Conservation (phyloP, 139 green algal species). For the Monoraphidium neglectum region DNA sequence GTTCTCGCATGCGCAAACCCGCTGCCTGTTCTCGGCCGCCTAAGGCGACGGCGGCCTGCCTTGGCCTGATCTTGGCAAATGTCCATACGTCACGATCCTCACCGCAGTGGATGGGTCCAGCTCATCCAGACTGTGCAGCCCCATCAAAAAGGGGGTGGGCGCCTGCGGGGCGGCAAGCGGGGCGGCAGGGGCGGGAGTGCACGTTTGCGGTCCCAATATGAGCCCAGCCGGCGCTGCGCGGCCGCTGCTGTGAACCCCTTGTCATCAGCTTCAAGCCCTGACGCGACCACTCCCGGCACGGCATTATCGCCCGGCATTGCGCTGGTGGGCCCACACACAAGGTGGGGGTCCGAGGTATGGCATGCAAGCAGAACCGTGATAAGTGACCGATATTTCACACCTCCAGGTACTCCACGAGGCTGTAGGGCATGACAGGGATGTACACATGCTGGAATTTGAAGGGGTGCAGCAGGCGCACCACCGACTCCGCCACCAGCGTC, state of each 20-base stretch:
- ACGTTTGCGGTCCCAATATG: background rate
- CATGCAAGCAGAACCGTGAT: background rate
- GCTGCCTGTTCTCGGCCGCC: no score
- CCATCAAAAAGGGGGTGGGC: conserved; percentile 66
- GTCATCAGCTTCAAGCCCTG: background rate
- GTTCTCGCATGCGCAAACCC: no score
- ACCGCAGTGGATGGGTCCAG: background rate
- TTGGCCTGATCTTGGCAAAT: no score
- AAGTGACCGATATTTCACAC: conserved; percentile 3
- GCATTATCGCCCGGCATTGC: background rate
- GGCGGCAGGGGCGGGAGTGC: background rate
- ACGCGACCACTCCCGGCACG: background rate
- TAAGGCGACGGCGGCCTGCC: background rate
- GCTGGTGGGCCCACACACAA: background rate
- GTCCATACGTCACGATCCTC: no score
- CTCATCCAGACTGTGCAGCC: conserved; percentile 23
- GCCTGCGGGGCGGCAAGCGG: conserved; percentile 23
- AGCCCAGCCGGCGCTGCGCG: background rate
- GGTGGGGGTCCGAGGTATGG: background rate
- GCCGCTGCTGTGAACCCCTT: background rate
- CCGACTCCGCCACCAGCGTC: conserved; percentile 34
- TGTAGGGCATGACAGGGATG: conserved; percentile 50
- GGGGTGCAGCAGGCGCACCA: conserved; percentile 53
- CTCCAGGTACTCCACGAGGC: conserved; percentile 51
- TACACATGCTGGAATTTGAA: conserved; percentile 53